Conservation (phyloP, 2,329 filamentous ascomycete species). For the Lachnellula arida region DNA sequence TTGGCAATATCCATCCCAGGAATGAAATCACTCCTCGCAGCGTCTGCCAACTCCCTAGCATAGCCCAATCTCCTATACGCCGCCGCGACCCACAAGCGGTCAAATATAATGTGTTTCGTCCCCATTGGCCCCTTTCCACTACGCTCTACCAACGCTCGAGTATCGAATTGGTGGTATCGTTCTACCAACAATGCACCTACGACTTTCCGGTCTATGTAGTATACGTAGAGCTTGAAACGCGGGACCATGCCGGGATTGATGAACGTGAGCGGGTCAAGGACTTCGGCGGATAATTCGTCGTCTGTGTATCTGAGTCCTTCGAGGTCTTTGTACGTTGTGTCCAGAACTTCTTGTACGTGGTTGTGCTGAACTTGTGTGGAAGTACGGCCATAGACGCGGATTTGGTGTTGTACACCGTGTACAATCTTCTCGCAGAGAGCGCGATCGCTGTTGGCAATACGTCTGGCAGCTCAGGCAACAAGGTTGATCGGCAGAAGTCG, state of each 20-base stretch:
- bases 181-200: conserved; percentile 14
- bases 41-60: conserved; percentile 52
- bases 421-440: conserved; percentile 1
- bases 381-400: neutral
- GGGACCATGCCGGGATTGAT: conserved; percentile 6
- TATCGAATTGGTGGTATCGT: neutral
- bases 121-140: neutral
- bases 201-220: conserved; percentile 7
- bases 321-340: neutral
- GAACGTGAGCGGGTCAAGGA: conserved; percentile 4
- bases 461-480: neutral
- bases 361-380: neutral
- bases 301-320: neutral
- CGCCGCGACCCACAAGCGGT: conserved; percentile 60
- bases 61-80: conserved; percentile 52
- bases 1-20: conserved; percentile 51
- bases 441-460: neutral
- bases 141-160: neutral
- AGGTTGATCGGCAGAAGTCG: neutral
- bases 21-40: conserved; percentile 48
- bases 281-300: conserved; percentile 4
- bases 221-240: conserved; percentile 19
- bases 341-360: neutral
- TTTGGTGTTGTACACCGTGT: neutral
- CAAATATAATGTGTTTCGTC: conserved; percentile 24